Evolutionary conservation across 805 yeast genomes (phyloP).

Genomic region (Yarrowia sp.): DNA sequence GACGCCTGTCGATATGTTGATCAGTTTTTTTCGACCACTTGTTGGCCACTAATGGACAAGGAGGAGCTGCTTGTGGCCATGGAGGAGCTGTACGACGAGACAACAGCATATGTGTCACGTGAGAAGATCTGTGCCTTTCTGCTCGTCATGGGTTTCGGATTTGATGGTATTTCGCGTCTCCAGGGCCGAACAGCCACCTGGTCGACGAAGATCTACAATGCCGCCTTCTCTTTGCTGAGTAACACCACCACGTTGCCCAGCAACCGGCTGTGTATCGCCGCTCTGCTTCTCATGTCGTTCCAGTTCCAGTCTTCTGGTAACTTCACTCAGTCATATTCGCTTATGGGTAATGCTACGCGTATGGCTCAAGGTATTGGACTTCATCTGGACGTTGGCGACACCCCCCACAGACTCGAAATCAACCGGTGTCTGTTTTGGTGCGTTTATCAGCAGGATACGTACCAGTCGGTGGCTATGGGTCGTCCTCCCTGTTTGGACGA

Average conservation of each 20-base stretch:
- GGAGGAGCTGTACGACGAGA: constrained; percentile 14
- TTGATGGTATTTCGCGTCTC: neutral
- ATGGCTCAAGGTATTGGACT: constrained; percentile 9
- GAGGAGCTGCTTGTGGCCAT: constrained; percentile 10
- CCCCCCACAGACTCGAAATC: neutral
- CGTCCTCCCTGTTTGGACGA: constrained; percentile 11
- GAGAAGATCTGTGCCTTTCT: constrained; percentile 13
- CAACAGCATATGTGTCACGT: neutral
- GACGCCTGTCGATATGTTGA: constrained; percentile 4
- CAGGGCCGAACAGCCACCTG: constrained; percentile 12
- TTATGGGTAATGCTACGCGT: constrained; percentile 16
- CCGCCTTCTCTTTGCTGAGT: neutral
- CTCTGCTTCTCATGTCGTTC: constrained; percentile 5
- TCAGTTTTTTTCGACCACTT: constrained; percentile 7
- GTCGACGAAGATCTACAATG: constrained; percentile 22
- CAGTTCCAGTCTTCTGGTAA: constrained; percentile 15
- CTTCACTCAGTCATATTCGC: constrained; percentile 1
- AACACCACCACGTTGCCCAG: constrained; percentile 2
- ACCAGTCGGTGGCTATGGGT: constrained; percentile 14
- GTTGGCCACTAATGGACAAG: constrained; percentile 10
- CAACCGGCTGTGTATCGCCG: constrained; percentile 9
- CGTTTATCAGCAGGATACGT: constrained; percentile 11
- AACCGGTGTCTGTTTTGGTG: constrained; percentile 17
- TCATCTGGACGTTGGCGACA: constrained; percentile 8
- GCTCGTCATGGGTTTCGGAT: constrained; percentile 10